Percentiles rank a stretch among this genome's conserved stretches.
These are phyloP conservation scores for Suillus bovinus DNA, from an alignment of 768 basidiomycete genomes.

Conservation along the genomic window DNA sequence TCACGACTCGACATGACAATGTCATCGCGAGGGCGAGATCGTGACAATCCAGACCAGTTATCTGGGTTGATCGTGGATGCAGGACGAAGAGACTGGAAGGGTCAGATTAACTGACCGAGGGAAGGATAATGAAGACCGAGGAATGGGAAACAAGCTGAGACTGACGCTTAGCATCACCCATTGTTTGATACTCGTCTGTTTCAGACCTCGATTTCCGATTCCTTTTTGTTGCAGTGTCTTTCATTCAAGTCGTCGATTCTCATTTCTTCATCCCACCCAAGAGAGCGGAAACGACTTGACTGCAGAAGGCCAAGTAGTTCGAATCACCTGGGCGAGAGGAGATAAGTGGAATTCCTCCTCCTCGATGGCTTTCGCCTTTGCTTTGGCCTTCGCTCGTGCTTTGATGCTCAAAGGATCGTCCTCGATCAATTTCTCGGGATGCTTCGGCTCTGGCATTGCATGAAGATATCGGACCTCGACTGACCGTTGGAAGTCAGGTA, in stretches of 20 bases:
- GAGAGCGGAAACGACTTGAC: constrained; percentile 31
- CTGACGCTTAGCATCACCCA: constrained; percentile 2
- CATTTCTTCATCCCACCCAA: constrained; percentile 30
- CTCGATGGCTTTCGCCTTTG: constrained; percentile 25
- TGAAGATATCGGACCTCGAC: constrained; percentile 26
- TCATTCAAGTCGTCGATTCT: constrained; percentile 28
- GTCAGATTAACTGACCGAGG: neutral
- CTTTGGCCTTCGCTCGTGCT: constrained; percentile 12
- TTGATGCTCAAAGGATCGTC: constrained; percentile 18
- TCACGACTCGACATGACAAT: constrained; percentile 11
- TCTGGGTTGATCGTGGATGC: neutral
- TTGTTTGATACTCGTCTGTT: neutral
- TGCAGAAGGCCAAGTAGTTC: constrained; percentile 28
- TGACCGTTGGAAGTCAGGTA: constrained; percentile 17
- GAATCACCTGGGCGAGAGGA: constrained; percentile 29
- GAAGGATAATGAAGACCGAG: constrained; percentile 26
- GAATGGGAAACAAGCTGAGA: constrained; percentile 21
- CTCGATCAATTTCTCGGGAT: constrained; percentile 9
- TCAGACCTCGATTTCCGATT: constrained; percentile 7
- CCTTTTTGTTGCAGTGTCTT: constrained; percentile 19
- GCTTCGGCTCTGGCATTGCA: constrained; percentile 22
- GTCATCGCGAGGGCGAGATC: constrained; percentile 25
- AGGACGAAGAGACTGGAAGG: neutral
- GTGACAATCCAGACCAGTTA: constrained; percentile 9
- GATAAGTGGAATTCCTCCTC: constrained; percentile 35